Percentiles rank a stretch among this genome's conserved stretches.
Evolutionary conservation across 1,284 basidiomycete genomes (phyloP).

Genomic region (Fistulinella cinereoalba): DNA sequence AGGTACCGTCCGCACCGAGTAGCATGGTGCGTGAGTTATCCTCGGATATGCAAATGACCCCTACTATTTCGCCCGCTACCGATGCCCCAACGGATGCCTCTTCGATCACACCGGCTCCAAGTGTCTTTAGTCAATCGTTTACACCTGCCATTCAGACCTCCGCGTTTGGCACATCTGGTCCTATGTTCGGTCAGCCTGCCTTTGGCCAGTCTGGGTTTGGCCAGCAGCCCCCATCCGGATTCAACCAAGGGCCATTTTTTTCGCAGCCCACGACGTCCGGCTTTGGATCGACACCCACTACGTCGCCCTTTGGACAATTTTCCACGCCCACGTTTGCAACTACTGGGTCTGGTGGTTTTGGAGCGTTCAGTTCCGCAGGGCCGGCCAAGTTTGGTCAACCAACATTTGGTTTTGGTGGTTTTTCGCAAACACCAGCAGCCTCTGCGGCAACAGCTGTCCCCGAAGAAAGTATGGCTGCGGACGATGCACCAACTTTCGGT

Average conservation of each 20-base stretch:
- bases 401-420: conserved; percentile 22
- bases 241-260: conserved; percentile 30
- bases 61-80: conserved; percentile 19
- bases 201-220: conserved; percentile 18
- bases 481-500: conserved; percentile 35
- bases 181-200: conserved; percentile 19
- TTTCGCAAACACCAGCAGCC: conserved; percentile 9
- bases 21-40: conserved; percentile 28
- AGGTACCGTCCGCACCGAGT: conserved; percentile 11
- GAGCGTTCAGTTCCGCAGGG: conserved; percentile 29
- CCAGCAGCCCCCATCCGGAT: conserved; percentile 20
- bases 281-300: conserved; percentile 16
- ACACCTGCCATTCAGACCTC: conserved; percentile 23
- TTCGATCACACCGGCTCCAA: conserved; percentile 6
- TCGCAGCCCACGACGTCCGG: conserved; percentile 21
- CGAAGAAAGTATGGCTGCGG: conserved; percentile 40
- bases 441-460: conserved; percentile 18
- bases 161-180: conserved; percentile 7
- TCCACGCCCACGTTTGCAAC: conserved; percentile 24
- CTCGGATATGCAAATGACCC: conserved; percentile 31
- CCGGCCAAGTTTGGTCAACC: conserved; percentile 37
- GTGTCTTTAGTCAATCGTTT: conserved; percentile 29
- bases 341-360: conserved; percentile 29
- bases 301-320: conserved; percentile 20
- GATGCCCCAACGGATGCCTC: conserved; percentile 13